Conservation (phyloP, 2,329 filamentous ascomycete genomes). For the Pseudodiploospora longispora region DNA sequence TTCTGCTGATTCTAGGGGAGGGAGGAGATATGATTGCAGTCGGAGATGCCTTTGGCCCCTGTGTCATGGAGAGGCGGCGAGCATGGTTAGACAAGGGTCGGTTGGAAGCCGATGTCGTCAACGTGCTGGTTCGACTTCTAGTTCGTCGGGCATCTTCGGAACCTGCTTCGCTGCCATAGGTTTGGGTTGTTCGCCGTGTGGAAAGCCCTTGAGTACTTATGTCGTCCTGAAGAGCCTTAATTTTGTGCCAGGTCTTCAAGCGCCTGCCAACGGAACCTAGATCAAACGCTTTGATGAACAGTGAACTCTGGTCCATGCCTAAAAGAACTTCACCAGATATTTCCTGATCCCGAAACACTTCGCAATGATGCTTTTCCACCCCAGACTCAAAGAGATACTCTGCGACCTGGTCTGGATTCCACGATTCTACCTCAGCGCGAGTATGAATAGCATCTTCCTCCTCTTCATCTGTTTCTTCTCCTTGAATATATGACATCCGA, state of each 20-base stretch:
- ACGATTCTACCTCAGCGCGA: conserved; percentile 64
- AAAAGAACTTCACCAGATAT: conserved; percentile 89
- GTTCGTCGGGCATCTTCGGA: conserved; percentile 43
- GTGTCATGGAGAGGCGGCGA: conserved; percentile 40
- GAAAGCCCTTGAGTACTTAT: conserved; percentile 46
- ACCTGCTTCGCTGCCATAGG: conserved; percentile 50
- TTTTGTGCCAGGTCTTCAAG: conserved; percentile 93
- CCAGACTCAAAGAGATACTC: conserved; percentile 80
- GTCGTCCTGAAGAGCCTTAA: conserved; percentile 85
- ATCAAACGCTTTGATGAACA: conserved; percentile 94
- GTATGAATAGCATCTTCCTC: conserved; percentile 72
- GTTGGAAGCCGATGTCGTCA: conserved; percentile 41
- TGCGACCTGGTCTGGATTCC: conserved; percentile 76
- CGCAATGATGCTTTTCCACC: conserved; percentile 83
- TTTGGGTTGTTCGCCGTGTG: conserved; percentile 45
- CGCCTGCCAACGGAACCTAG: conserved; percentile 83
- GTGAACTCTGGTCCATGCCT: conserved; percentile 88
- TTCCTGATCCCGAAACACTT: conserved; percentile 92
- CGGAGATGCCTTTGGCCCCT: conserved; percentile 42
- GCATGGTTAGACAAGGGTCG: conserved; percentile 39
- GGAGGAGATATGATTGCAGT: conserved; percentile 32
- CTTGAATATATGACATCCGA: conserved; percentile 83
- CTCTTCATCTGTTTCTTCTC: conserved; percentile 92
- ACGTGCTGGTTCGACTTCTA: conserved; percentile 50
- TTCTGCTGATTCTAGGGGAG: conserved; percentile 24